These are phyloP conservation scores for barrel medic (Medicago truncatula) DNA, from an alignment of 306 rosid species.

Conservation along the genomic window DNA sequence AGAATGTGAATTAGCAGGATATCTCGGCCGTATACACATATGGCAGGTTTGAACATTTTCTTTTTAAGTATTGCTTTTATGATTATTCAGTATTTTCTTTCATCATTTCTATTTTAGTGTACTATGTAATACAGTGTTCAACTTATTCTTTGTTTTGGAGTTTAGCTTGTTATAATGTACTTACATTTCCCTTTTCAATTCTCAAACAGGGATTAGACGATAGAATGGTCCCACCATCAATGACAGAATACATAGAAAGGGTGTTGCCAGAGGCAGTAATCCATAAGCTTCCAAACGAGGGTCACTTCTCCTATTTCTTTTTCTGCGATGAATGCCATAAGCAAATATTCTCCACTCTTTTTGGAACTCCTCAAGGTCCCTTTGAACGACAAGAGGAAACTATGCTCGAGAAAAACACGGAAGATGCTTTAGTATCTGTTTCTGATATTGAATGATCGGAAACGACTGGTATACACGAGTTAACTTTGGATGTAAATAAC, in stretches of 20 bases:
- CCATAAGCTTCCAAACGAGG: constrained; percentile 89
- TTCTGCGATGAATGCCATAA: constrained; percentile 87
- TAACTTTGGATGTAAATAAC: constrained; percentile 67
- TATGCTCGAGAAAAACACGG: constrained; percentile 46
- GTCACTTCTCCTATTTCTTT: constrained; percentile 84
- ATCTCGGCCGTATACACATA: constrained; percentile 82
- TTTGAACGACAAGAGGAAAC: constrained; percentile 48
- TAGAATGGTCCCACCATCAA: constrained; percentile 74
- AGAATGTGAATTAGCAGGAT: constrained; percentile 85
- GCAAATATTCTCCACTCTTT: constrained; percentile 70
- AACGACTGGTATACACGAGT: constrained; percentile 30
- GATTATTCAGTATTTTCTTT: neutral
- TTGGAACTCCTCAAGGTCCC: constrained; percentile 83
- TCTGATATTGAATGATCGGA: constrained; percentile 46
- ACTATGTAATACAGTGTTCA: constrained; percentile 1
- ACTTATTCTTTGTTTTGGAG: neutral
- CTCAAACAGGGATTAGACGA: constrained; percentile 87
- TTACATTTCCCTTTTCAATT: constrained; percentile 33
- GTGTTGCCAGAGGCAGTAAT: constrained; percentile 73
- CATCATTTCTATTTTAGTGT: neutral
- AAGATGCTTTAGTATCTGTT: constrained; percentile 40
- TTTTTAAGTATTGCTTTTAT: constrained; percentile 18
- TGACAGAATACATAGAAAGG: constrained; percentile 67
- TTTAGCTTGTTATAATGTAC: constrained; percentile 1
- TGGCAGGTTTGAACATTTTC: constrained; percentile 78